These are phyloP conservation scores for Russula abietina DNA, from an alignment of 768 basidiomycete genomes.

Conservation along the genomic window DNA sequence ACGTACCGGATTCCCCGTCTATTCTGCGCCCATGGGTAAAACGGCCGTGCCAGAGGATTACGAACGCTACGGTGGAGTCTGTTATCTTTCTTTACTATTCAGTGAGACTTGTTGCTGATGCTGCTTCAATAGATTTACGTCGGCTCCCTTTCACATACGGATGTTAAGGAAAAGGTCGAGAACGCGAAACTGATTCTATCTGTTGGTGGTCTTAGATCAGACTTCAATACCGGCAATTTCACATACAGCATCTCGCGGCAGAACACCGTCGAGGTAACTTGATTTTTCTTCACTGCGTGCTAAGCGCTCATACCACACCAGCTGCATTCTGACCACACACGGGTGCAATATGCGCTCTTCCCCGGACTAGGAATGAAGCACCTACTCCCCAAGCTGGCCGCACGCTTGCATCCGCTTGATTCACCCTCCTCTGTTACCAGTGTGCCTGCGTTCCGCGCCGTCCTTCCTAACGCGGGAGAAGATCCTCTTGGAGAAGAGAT, in stretches of 20 bases:
- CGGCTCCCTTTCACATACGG: conserved; percentile 61
- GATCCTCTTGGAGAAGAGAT: conserved; percentile 31
- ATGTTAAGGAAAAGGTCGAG: conserved; percentile 67
- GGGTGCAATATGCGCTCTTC: conserved; percentile 58
- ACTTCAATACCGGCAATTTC: conserved; percentile 89
- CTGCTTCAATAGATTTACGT: conserved; percentile 56
- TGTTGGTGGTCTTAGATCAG: conserved; percentile 62
- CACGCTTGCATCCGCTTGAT: conserved; percentile 42
- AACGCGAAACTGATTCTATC: conserved; percentile 68
- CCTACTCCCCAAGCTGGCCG: conserved; percentile 65
- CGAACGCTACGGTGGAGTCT: conserved; percentile 72
- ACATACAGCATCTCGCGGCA: conserved; percentile 60
- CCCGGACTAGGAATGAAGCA: conserved; percentile 69
- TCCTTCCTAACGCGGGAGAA: conserved; percentile 45
- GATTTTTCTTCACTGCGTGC: not conserved
- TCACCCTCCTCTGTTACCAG: conserved; percentile 37
- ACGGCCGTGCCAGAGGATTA: conserved; percentile 64
- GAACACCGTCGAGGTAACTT: conserved; percentile 55
- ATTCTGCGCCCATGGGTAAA: conserved; percentile 78
- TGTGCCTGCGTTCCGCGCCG: conserved; percentile 38
- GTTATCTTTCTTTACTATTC: conserved; percentile 27
- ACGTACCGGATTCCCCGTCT: conserved; percentile 67
- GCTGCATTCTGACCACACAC: conserved; percentile 72
- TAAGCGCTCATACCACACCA: conserved; percentile 28
- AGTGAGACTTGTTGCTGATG: conserved; percentile 3